Percentiles rank a stretch among this genome's conserved stretches.
These are phyloP conservation scores for Cordyceps pruinosa DNA, from an alignment of 2,329 filamentous ascomycete genomes.

Conservation along the genomic window DNA sequence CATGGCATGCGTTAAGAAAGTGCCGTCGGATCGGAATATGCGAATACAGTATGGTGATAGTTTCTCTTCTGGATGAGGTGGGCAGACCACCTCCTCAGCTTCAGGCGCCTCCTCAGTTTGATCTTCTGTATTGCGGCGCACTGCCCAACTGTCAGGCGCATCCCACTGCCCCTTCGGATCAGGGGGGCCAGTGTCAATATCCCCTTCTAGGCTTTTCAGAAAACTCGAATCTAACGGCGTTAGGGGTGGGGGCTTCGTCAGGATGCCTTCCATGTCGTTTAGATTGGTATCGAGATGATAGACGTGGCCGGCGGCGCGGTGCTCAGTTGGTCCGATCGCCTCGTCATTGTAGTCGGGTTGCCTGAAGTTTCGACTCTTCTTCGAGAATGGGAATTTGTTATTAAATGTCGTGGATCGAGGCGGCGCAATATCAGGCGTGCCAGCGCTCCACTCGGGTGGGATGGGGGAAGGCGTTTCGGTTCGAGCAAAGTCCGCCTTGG, in stretches of 20 bases:
- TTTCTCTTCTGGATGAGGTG: slow-evolving; percentile 67
- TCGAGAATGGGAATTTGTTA: slow-evolving; percentile 57
- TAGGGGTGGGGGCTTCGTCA: slow-evolving; percentile 62
- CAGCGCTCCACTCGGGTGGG: slow-evolving; percentile 24
- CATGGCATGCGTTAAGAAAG: slow-evolving; percentile 87
- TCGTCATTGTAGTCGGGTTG: slow-evolving; percentile 49
- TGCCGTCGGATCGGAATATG: slow-evolving; percentile 88
- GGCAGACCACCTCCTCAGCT: slow-evolving; percentile 59
- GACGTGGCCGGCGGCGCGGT: slow-evolving; percentile 51
- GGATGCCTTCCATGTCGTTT: slow-evolving; percentile 83
- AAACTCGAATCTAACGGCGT: slow-evolving; percentile 61
- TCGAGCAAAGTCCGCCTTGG: slow-evolving; percentile 39
- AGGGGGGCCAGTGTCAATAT: slow-evolving; percentile 28
- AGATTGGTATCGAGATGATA: slow-evolving; percentile 84
- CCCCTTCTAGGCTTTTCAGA: slow-evolving; percentile 37
- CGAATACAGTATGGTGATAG: slow-evolving; percentile 80
- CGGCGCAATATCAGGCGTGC: slow-evolving; percentile 21
- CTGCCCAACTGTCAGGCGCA: slow-evolving; percentile 94
- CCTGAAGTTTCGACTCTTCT: slow-evolving; percentile 43
- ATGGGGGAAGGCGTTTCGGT: slow-evolving; percentile 30
- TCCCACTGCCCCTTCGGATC: slow-evolving; percentile 65
- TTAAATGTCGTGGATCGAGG: slow-evolving; percentile 48
- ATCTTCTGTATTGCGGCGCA: slow-evolving; percentile 66
- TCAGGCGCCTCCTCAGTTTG: slow-evolving; percentile 50
- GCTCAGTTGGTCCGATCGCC: slow-evolving; percentile 53